A percentile compares a stretch with the other conserved stretches of the same genome.
Conservation (phyloP, 2,329 filamentous ascomycete genomes). For the Diaporthe sp. region DNA sequence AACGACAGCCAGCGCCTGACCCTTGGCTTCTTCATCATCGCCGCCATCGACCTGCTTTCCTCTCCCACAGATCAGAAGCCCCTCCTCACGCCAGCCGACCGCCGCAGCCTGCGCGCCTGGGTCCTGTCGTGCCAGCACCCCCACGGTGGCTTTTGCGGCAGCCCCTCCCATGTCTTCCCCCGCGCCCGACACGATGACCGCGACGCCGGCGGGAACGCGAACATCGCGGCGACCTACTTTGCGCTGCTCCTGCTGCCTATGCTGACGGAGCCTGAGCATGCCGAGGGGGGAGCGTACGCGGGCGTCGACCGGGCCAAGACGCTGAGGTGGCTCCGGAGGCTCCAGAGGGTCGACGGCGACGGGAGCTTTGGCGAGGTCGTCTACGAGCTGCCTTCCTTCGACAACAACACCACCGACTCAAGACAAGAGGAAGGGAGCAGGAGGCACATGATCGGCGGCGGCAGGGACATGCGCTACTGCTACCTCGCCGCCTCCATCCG, state of each 20-base stretch:
- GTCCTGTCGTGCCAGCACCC: constrained; percentile 89
- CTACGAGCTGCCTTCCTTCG: constrained; percentile 55
- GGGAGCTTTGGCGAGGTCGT: constrained; percentile 93
- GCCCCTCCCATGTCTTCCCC: constrained; percentile 75
- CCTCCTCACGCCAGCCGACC: constrained; percentile 62
- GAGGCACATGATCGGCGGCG: constrained; percentile 73
- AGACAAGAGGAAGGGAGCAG: constrained; percentile 10
- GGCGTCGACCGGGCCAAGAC: constrained; percentile 77
- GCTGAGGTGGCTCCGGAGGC: constrained; percentile 77
- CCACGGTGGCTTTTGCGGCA: constrained; percentile 89
- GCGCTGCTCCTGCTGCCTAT: constrained; percentile 80
- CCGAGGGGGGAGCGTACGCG: constrained; percentile 62
- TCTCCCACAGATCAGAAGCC: constrained; percentile 47
- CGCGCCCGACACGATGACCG: constrained; percentile 36
- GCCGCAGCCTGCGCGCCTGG: constrained; percentile 74
- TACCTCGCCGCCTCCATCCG: constrained; percentile 86
- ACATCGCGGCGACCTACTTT: constrained; percentile 90
- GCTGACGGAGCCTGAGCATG: constrained; percentile 55
- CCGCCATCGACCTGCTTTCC: constrained; percentile 85
- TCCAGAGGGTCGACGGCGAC: constrained; percentile 78
- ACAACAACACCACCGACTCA: constrained; percentile 56
- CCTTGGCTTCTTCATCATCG: constrained; percentile 89
- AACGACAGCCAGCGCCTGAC: constrained; percentile 93
- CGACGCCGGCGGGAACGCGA: constrained; percentile 65
- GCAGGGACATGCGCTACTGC: constrained; percentile 88